Conservation (phyloP, 805 yeast genomes). For the Candida namnaoensis region DNA sequence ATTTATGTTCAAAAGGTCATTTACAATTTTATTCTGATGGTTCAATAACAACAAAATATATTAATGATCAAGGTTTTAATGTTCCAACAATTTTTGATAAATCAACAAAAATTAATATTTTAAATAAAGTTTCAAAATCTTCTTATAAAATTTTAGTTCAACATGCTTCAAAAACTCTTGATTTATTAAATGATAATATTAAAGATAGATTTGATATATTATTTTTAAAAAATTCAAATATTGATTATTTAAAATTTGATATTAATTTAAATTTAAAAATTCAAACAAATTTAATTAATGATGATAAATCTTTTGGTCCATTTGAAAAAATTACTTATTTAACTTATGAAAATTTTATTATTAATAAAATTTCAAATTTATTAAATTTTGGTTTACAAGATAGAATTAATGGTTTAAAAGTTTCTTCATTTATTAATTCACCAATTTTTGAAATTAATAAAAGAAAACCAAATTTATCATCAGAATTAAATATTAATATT, state of each 20-base stretch:
- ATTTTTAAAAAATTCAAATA: constrained; percentile 53
- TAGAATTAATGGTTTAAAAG: constrained; percentile 26
- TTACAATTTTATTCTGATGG: constrained; percentile 52
- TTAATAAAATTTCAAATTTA: constrained; percentile 50
- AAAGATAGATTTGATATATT: constrained; percentile 77
- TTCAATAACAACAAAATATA: constrained; percentile 24
- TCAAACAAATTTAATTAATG: constrained; percentile 19
- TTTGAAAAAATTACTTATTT: constrained; percentile 64
- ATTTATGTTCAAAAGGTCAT: constrained; percentile 54
- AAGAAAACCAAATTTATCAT: constrained; percentile 38
- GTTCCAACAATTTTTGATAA: constrained; percentile 75
- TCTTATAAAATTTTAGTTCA: constrained; percentile 54
- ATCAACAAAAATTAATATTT: constrained; percentile 63
- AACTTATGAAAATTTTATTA: constrained; percentile 58
- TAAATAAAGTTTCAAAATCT: constrained; percentile 71
- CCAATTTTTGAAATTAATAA: constrained; percentile 28
- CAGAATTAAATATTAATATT: constrained; percentile 30
- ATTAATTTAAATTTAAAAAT: constrained; percentile 39
- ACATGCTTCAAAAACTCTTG: constrained; percentile 62
- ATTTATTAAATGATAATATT: constrained; percentile 66
- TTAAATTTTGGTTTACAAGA: constrained; percentile 50
- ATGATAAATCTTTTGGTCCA: constrained; percentile 49
- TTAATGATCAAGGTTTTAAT: constrained; percentile 49
- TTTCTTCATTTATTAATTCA: constrained; percentile 22
- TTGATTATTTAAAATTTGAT: constrained; percentile 59